phyloP scores from a whole-genome alignment of 768 basidiomycete genomes.

The Exidia glandulosa region DNA sequence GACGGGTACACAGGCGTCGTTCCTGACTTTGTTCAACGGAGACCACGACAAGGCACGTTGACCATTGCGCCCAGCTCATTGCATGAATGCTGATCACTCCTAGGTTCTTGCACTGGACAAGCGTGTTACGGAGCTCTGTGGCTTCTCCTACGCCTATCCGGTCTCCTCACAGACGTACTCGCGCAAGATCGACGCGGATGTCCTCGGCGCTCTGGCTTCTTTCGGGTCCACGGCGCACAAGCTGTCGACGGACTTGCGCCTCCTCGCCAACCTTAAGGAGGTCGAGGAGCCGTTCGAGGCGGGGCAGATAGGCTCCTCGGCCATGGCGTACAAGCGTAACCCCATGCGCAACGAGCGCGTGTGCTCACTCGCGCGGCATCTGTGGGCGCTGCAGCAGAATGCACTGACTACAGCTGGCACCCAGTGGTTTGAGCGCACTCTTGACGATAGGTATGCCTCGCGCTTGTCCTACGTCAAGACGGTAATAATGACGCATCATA shows the following conservation, averaged over 20 bases:
- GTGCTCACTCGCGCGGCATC: slow-evolving; percentile 89
- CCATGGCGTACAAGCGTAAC: slow-evolving; percentile 99
- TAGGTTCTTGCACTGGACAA: slow-evolving; percentile 83
- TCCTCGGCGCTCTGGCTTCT: slow-evolving; percentile 80
- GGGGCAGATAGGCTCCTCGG: slow-evolving; percentile 93
- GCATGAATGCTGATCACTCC: not conserved
- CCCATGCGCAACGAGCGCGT: slow-evolving; percentile 98
- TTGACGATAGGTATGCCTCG: slow-evolving; percentile 73
- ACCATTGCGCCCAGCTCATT: not conserved
- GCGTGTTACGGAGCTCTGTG: slow-evolving; percentile 81
- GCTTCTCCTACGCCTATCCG: slow-evolving; percentile 91
- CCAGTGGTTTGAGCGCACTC: slow-evolving; percentile 97
- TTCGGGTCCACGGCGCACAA: slow-evolving; percentile 95
- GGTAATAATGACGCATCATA: slow-evolving; percentile 5
- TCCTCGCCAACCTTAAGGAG: slow-evolving; percentile 95
- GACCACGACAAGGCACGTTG: slow-evolving; percentile 80
- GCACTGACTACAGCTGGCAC: slow-evolving; percentile 88
- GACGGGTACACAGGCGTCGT: slow-evolving; percentile 95
- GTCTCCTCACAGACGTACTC: slow-evolving; percentile 99
- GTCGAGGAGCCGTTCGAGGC: slow-evolving; percentile 98
- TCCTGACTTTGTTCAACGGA: slow-evolving; percentile 87
- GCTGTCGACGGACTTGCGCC: slow-evolving; percentile 88
- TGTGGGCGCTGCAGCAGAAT: slow-evolving; percentile 95
- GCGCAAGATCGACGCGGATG: slow-evolving; percentile 92
- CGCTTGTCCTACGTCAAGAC: not conserved